phyloP scores from a whole-genome alignment of 2,329 filamentous ascomycete genomes.

The Fusarium compactum region DNA sequence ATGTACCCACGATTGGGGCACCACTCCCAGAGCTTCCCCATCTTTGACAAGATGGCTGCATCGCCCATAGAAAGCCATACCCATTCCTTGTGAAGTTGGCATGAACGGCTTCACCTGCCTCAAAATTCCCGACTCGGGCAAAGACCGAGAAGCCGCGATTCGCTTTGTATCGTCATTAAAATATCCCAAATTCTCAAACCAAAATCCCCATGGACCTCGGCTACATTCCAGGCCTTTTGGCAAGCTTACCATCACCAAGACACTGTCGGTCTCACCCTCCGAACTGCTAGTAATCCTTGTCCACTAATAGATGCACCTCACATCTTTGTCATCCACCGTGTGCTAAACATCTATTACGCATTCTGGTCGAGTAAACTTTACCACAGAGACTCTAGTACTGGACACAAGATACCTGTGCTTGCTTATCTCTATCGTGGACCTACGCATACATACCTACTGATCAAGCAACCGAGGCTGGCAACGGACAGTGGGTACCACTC shows the following conservation, averaged over 20 bases:
- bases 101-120: background rate
- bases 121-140: conserved; percentile 18
- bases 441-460: background rate
- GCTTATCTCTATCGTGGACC: background rate
- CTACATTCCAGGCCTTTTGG: background rate
- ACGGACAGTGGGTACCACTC: background rate
- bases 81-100: background rate
- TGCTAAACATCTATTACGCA: background rate
- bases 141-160: conserved; percentile 25
- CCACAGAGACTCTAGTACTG: background rate
- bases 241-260: background rate
- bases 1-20: conserved; percentile 6
- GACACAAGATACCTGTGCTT: background rate
- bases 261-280: conserved; percentile 11
- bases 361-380: background rate
- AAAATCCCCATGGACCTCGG: conserved; percentile 25
- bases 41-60: background rate
- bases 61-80: background rate
- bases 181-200: background rate
- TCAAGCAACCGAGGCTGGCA: conserved; percentile 46
- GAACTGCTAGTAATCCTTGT: background rate
- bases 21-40: background rate
- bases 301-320: background rate
- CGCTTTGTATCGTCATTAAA: background rate
- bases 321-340: background rate